A percentile compares a stretch with the other conserved stretches of the same genome.
These are phyloP conservation scores for Malus hybrid DNA, from an alignment of 331 rosid genomes.

Conservation along the genomic window DNA sequence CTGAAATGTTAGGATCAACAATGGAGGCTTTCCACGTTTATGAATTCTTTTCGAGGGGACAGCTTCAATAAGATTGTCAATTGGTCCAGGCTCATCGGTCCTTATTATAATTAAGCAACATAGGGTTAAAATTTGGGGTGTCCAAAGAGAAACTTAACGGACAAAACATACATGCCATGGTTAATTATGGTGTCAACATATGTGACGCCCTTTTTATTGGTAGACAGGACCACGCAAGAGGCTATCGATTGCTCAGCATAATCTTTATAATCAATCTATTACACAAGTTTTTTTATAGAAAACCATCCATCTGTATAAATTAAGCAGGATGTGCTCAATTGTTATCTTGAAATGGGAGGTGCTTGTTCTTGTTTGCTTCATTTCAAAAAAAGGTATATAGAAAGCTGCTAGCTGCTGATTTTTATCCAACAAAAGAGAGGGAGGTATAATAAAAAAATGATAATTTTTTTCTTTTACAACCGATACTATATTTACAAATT, in stretches of 20 bases:
- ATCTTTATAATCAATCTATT: neutral
- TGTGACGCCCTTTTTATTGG: neutral
- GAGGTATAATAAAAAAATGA: too few relatives aligned
- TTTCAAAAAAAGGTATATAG: too few relatives aligned
- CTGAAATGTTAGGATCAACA: conserved; percentile 17
- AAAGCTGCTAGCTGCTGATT: too few relatives aligned
- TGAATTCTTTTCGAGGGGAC: conserved; percentile 10
- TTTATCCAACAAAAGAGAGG: too few relatives aligned
- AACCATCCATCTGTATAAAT: neutral
- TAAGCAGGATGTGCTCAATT: neutral
- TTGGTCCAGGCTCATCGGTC: neutral
- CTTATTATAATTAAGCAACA: neutral
- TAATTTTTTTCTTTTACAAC: too few relatives aligned
- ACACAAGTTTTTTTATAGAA: neutral
- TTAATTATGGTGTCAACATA: conserved; percentile 17
- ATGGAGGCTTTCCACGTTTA: neutral
- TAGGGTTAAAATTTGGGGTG: neutral
- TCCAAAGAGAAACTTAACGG: conserved; percentile 15
- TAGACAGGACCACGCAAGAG: neutral
- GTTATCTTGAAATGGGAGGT: neutral
- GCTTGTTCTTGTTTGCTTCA: neutral
- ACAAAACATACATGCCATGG: conserved; percentile 7
- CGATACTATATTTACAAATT: too few relatives aligned
- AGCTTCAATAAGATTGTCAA: conserved; percentile 5
- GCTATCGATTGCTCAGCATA: neutral